Conservation (phyloP, 768 basidiomycete genomes). For the Tubosaeta brunneosetosa region DNA sequence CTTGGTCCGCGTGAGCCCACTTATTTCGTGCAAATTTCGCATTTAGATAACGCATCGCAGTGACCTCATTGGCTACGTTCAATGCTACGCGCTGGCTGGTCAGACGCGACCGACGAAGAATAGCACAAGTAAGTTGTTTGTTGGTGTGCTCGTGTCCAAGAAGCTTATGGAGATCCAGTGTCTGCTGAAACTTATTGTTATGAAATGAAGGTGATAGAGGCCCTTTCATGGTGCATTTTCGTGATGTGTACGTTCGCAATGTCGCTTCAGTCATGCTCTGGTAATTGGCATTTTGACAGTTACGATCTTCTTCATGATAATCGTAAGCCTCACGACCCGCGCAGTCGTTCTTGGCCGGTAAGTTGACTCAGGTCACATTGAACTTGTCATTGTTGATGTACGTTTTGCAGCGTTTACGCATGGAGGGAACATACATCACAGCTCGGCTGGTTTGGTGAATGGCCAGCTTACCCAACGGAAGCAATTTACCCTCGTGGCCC, state of each 20-base stretch:
- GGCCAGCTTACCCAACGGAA: constrained; percentile 49
- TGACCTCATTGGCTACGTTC: constrained; percentile 62
- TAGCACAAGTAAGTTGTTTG: constrained; percentile 45
- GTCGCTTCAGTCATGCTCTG: constrained; percentile 1
- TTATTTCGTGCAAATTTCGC: background rate
- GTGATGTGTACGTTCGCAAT: constrained; percentile 37
- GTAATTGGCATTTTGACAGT: constrained; percentile 27
- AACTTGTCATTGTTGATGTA: background rate
- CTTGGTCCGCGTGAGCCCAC: constrained; percentile 62
- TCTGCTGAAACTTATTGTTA: constrained; percentile 58
- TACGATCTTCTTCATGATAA: constrained; percentile 47
- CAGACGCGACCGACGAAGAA: constrained; percentile 45
- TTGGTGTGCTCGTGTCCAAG: background rate
- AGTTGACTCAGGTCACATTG: background rate
- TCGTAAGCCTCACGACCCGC: constrained; percentile 50
- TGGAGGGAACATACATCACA: constrained; percentile 43
- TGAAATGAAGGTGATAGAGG: constrained; percentile 75
- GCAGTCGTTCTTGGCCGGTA: constrained; percentile 32
- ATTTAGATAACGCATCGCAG: constrained; percentile 32
- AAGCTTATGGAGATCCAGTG: constrained; percentile 37
- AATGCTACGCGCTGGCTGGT: constrained; percentile 51
- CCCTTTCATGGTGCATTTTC: constrained; percentile 75
- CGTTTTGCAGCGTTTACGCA: constrained; percentile 20
- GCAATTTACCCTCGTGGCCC: constrained; percentile 16
- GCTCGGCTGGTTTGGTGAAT: constrained; percentile 74